Base-by-base conservation (phyloP, 345 rosid genomes). In the Hypericum androsaemum region DNA sequence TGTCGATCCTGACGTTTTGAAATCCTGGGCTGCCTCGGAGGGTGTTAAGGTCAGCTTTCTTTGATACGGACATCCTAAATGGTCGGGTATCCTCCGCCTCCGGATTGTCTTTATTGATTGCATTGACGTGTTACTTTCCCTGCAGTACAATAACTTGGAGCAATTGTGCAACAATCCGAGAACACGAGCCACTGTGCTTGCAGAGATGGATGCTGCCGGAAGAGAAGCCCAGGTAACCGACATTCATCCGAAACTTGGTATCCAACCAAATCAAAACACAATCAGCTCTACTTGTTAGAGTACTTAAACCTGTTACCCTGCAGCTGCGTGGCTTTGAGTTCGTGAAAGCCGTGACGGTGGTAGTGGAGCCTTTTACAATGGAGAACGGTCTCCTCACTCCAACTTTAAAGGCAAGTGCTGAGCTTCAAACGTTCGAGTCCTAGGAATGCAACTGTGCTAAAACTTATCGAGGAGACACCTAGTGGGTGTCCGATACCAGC, bases 251-350 rank as follows among this genome's bases (percentile, higher is more conserved):
- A 62, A 22, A 4, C 32, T 1, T 22, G 4, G 32, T 22, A 22
- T 22, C 32, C 32, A 22, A 22, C 32, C 32, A 22, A 22, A 22
- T 22, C 32, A 22, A 22, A 22, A 22, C 4, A 22, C 4, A 22
- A 22, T 22, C 32, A 22, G 32, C 32, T 22, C 32, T 22, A 22
- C 32, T 22, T 22, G 32, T 22, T 22, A 1, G 1, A 6, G 28
- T 2, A 14, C 50, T 46, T 32, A 12, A 45, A 13, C 22, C 5
- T 46, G 6, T 41, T 53, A 8, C 47, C 28, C 22, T 58, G 58
- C 82, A 85, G 94, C 66, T 85, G 60, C 66, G 99, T 76, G 99
- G 95, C 53, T 92, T 92, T 17, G 99, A 92, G 74, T 85, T 85
- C 67, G 97, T 73, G 12, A 88, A 92, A 66, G 97, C 94, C 0